Base-by-base conservation (phyloP, 345 rosid species). In the Eucalyptus sideroxylon region DNA sequence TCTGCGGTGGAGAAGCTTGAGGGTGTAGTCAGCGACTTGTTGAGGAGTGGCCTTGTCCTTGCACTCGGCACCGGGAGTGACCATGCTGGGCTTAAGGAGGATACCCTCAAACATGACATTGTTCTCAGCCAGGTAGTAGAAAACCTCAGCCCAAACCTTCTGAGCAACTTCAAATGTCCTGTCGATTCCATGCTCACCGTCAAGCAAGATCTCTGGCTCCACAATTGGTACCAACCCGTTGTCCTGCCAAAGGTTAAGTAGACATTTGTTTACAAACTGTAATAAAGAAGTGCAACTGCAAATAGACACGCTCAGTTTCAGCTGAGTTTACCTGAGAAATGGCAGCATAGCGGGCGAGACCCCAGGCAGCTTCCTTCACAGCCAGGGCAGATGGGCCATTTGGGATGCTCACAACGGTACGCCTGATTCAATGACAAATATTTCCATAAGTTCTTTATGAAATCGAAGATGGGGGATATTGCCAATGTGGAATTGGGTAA, bases 311-410 rank as follows among this genome's bases (percentile, higher is more conserved):
- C 69, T 30, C 31, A 49, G 30, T 30, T 69, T 82, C 14, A 47
- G 56, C 83, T 37, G 21, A 37, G 16, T 16, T 86, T 81, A 91
- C 90, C 88, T 91, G 92, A 31, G 93, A 92, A 62, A 92, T 87
- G 62, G 93, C 88, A 50, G 94, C 92, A 17, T 92, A 93, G 80
- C 94, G 90, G 65, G 91, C 92, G 3, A 92, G 92, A 45, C 92
- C 91, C 93, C 93, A 93, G 24, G 91, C 90, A 14, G 94, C 93
- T 91, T 93, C 93, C 90, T 93, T 91, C 65, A 92, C 92, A 4
- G 93, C 92, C 60, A 92, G 92, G 31, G 91, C 93, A 59, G 92
- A 87, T 51, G 94, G 94, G 37, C 92, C 94, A 67, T 91, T 92
- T 40, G 93, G 93, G 88, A 92, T 93, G 94, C 94, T 93, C 81